Evolutionary conservation across 2,329 filamentous ascomycete species (phyloP), one percentile per base, ranked within the genome.

Genomic region (Xylaria sp.): DNA sequence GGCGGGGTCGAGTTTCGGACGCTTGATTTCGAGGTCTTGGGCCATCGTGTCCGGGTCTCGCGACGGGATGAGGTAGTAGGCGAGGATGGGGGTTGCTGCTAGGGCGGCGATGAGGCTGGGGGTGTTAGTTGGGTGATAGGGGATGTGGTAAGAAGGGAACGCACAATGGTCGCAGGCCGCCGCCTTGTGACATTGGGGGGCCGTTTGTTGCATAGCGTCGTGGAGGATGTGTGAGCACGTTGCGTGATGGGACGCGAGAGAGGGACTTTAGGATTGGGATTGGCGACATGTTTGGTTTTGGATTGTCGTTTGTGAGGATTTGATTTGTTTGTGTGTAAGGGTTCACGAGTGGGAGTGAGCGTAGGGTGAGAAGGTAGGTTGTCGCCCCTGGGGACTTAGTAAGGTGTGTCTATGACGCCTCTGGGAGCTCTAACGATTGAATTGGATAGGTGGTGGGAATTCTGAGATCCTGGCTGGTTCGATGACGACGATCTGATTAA

Each of bases 1-100:
- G 13, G 61, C 65, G 3, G 62, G 65, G 34, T 66, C 61, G 18
- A 62, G 58, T 8, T 57, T 52, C 39, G 63, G 59, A 10, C 23
- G 49, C 18, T 11, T 35, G 2, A 13, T 30, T 8, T 35, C 30
- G 23, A 13, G 34, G 4, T 49, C 47, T 6, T 54, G 51, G 2
- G 16, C 13, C 30, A 4, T 11, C 35, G 16, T 4, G 4, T 62
- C 54, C 8, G n/a, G 30, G 11, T 30, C 9, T 11, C 53, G 37
- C 11, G 42, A 16, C 1, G 58, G 55, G 53, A 65, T 59, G 6
- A 61, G 46, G 57, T 61, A 63, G 39, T 61, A 67, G 1, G 55
- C 61, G 13, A 66, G 47, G 10, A 51, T 50, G 18, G 65, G 61
- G 34, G 66, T 16, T 7, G 50, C 57, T 2, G 62, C 49, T 49